Conservation (phyloP, 768 basidiomycete species). For the Auriscalpium vulgare region DNA sequence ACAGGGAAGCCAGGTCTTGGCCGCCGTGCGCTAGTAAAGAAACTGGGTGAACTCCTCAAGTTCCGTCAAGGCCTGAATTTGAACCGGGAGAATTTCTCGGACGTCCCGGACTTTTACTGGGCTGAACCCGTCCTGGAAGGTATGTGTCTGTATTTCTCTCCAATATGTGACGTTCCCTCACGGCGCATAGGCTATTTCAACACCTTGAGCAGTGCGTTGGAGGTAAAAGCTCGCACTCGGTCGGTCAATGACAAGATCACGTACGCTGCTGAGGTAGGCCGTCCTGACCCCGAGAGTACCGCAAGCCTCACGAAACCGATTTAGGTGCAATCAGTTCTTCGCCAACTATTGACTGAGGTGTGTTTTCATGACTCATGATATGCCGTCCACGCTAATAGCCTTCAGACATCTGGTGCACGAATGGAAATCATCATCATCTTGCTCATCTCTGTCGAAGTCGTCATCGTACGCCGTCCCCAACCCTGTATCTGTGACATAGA, state of each 20-base stretch:
- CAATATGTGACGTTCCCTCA: no score
- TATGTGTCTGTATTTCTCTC: constrained; percentile 20
- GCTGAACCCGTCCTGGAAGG: constrained; percentile 85
- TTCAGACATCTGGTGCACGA: constrained; percentile 75
- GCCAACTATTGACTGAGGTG: constrained; percentile 86
- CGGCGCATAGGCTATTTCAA: constrained; percentile 62
- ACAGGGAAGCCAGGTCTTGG: constrained; percentile 82
- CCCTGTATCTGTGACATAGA: not conserved
- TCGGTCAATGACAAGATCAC: constrained; percentile 90
- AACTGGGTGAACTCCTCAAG: constrained; percentile 85
- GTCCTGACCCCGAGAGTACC: no score
- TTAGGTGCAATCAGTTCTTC: constrained; percentile 78
- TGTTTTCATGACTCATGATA: constrained; percentile 1
- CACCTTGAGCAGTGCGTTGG: constrained; percentile 75
- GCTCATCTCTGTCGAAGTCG: constrained; percentile 91
- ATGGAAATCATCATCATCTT: constrained; percentile 96
- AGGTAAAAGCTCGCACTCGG: constrained; percentile 73
- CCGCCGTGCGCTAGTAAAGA: constrained; percentile 79
- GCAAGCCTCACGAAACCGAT: no score
- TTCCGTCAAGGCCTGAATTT: constrained; percentile 90
- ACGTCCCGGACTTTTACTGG: constrained; percentile 93
- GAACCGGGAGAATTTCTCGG: constrained; percentile 81
- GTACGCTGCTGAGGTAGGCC: constrained; percentile 66
- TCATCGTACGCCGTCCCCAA: constrained; percentile 52
- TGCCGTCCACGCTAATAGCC: not conserved